Percentiles rank a stretch among this genome's conserved stretches.
These are phyloP conservation scores for Saccharomycopsis sp. DNA, from an alignment of 805 yeast species.

Conservation along the genomic window DNA sequence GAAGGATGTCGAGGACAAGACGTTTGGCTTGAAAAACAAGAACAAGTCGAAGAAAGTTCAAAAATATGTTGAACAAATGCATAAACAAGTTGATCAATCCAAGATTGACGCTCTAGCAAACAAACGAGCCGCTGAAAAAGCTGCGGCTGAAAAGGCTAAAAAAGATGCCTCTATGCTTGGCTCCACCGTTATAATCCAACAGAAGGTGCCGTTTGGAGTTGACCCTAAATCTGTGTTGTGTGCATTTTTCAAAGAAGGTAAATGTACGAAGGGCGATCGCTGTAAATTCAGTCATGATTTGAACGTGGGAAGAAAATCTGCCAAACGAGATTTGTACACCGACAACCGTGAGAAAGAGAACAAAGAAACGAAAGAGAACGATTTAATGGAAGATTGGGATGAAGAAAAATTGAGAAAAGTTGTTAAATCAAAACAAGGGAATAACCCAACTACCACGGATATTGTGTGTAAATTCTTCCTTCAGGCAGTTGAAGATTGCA, in stretches of 20 bases:
- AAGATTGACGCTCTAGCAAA: constrained; percentile 45
- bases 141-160: constrained; percentile 85
- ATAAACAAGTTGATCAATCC: constrained; percentile 48
- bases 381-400: constrained; percentile 96
- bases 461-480: constrained; percentile 90
- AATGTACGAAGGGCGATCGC: constrained; percentile 70
- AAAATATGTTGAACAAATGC: constrained; percentile 59
- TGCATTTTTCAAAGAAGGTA: constrained; percentile 79
- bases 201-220: constrained; percentile 92
- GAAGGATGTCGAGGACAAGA: constrained; percentile 70
- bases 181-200: constrained; percentile 46
- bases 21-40: constrained; percentile 93
- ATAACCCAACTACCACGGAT: constrained; percentile 89
- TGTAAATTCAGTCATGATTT: constrained; percentile 94
- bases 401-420: constrained; percentile 89
- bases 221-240: constrained; percentile 94
- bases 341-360: constrained; percentile 78
- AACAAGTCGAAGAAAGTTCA: constrained; percentile 92
- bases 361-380: constrained; percentile 53
- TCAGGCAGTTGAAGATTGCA: constrained; percentile 94
- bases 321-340: constrained; percentile 85
- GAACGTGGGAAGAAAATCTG: constrained; percentile 77
- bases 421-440: constrained; percentile 87
- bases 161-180: constrained; percentile 72
- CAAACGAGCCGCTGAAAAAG: constrained; percentile 80